Conservation (phyloP, 257 asterid species). For the Nicotiana benthamiana region DNA sequence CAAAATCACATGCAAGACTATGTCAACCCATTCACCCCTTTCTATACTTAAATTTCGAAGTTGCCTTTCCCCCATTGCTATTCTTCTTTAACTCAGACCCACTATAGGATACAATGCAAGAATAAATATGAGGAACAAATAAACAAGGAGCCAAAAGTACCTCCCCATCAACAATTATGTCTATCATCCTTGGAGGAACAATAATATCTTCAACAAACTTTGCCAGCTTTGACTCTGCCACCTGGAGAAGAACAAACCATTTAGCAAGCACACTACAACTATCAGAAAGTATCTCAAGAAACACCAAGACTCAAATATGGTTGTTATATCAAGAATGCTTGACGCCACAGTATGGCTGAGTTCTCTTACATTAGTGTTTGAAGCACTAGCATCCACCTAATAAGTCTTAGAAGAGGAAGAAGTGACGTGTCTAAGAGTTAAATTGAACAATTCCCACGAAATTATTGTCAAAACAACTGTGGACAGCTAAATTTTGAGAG, state of each 20-base stretch:
- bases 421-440: too few species aligned
- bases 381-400: neutral
- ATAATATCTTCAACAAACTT: constrained; percentile 91
- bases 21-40: neutral
- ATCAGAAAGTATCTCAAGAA: neutral
- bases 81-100: neutral
- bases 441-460: too few species aligned
- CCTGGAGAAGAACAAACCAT: constrained; percentile 40
- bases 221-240: constrained; percentile 87
- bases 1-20: neutral
- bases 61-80: neutral
- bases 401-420: neutral
- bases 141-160: constrained; percentile 29
- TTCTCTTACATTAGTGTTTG: neutral
- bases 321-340: neutral
- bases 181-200: constrained; percentile 95
- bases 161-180: constrained; percentile 91
- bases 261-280: neutral
- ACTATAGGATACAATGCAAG: neutral
- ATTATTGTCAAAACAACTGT: too few species aligned
- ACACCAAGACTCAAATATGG: neutral
- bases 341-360: neutral
- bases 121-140: constrained; percentile 3
- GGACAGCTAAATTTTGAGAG: too few species aligned
- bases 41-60: neutral